Evolutionary conservation across 768 basidiomycete genomes (phyloP), one percentile per base, ranked within the genome.

Genomic region (Suillus americanus): DNA sequence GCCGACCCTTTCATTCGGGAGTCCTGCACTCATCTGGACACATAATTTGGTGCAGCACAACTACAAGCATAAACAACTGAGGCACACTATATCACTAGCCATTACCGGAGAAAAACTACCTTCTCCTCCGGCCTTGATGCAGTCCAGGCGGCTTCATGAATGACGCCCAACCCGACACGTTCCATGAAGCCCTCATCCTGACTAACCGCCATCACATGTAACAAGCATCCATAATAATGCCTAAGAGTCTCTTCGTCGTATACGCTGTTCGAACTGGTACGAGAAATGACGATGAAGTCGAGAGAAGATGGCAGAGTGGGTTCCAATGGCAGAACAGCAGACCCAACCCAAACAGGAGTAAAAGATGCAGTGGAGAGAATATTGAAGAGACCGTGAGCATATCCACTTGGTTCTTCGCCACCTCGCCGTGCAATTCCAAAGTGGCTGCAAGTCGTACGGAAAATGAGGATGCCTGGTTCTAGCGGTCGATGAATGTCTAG

Each of bases 161-260:
- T 50, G 25, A 50, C 23, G 48, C 48, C 48, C 23, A 50, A 16
- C 7, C 48, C 48, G 14, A 50, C 48, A 50, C 48, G 48, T 50
- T 50, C 23, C 48, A 50, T 50, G 14, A 50, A 25, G 23, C 48
- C 48, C 48, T 50, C 48, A 43, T 45, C 8, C 1, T 62, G 45
- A 40, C 37, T 54, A 23, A 73, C 67, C 3, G 65, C 70, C 70
- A 73, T 68, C 5, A 73, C 72, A 43, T 71, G 61, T 45, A 73
- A 38, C n/a, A 65, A n/a, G 55, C 67, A 70, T 12, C 65, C 70
- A n/a, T 65, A 41, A 25, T 70, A 70, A 38, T 2, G 2, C 37
- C 16, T 5, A 38, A 38, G 13, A 3, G 1, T 38, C 0, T 6
- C 23, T 41, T 68, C 63, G n/a, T 73, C 65, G 25, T 48, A 70